Conservation (phyloP, 2,329 filamentous ascomycete genomes). For the Didymellaceae sp. region DNA sequence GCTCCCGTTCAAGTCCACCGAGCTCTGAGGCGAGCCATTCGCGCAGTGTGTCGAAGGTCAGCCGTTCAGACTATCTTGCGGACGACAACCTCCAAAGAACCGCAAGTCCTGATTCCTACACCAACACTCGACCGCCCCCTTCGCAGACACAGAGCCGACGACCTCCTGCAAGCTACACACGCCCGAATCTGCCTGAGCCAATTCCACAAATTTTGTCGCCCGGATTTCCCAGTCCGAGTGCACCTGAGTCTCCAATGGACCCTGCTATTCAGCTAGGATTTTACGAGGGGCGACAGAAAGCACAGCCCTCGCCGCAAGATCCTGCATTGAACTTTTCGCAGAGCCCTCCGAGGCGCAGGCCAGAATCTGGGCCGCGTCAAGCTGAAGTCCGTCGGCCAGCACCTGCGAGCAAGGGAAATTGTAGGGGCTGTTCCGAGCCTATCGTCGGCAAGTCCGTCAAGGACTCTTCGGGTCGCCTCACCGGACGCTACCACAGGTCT, state of each 20-base stretch:
- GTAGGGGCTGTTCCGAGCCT: constrained; percentile 77
- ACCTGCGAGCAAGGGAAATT: constrained; percentile 70
- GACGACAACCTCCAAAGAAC: constrained; percentile 37
- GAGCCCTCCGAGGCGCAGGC: constrained; percentile 23
- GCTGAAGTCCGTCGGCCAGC: constrained; percentile 31
- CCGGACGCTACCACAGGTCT: constrained; percentile 90
- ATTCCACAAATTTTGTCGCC: constrained; percentile 31
- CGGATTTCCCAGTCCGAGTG: constrained; percentile 24
- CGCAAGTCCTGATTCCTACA: constrained; percentile 40
- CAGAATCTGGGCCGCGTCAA: constrained; percentile 24
- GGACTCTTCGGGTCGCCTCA: constrained; percentile 88
- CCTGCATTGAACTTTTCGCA: constrained; percentile 20
- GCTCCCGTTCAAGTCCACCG: constrained; percentile 49
- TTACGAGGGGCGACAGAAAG: constrained; percentile 26
- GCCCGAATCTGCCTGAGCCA: constrained; percentile 29
- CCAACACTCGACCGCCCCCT: constrained; percentile 25
- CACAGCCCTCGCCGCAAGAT: constrained; percentile 20
- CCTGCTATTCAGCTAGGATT: constrained; percentile 47
- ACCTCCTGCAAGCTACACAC: constrained; percentile 28
- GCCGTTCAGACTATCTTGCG: constrained; percentile 27
- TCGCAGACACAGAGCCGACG: constrained; percentile 22
- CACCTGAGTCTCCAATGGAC: constrained; percentile 49
- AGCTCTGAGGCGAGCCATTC: constrained; percentile 46
- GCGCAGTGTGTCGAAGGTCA: constrained; percentile 39
- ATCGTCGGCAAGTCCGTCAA: constrained; percentile 94